Evolutionary conservation across 768 basidiomycete genomes (phyloP).

Genomic region (Suillus subluteus): DNA sequence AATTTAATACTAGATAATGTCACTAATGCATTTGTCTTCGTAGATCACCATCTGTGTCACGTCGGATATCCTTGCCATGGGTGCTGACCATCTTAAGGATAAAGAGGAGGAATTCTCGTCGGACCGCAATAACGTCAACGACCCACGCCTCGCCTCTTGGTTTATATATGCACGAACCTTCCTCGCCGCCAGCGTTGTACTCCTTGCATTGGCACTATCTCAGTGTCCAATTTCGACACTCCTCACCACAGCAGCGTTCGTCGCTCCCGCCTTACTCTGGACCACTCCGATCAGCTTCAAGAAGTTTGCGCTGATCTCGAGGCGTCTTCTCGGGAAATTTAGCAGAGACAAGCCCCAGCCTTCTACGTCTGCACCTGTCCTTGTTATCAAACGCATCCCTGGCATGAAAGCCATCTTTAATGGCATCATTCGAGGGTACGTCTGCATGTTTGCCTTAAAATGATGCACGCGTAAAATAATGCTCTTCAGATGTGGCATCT

Average conservation of each 20-base stretch:
- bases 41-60: neutral
- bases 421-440: neutral
- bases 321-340: neutral
- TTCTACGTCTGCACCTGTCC: neutral
- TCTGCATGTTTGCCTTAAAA: neutral
- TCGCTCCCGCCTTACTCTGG: neutral
- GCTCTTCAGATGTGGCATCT: neutral
- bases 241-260: neutral
- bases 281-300: neutral
- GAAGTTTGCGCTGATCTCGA: neutral
- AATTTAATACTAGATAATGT: neutral
- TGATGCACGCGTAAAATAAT: neutral
- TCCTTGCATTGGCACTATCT: neutral
- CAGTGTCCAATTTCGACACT: neutral
- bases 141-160: neutral
- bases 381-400: neutral
- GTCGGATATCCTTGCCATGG: neutral
- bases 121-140: neutral
- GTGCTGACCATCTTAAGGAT: neutral
- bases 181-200: neutral
- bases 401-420: neutral
- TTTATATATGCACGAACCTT: neutral
- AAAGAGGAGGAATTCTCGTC: neutral
- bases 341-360: neutral
- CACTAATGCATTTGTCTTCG: neutral